phyloP scores from a whole-genome alignment of 495 filamentous ascomycete species.

The Diplogelasinospora grovesii region DNA sequence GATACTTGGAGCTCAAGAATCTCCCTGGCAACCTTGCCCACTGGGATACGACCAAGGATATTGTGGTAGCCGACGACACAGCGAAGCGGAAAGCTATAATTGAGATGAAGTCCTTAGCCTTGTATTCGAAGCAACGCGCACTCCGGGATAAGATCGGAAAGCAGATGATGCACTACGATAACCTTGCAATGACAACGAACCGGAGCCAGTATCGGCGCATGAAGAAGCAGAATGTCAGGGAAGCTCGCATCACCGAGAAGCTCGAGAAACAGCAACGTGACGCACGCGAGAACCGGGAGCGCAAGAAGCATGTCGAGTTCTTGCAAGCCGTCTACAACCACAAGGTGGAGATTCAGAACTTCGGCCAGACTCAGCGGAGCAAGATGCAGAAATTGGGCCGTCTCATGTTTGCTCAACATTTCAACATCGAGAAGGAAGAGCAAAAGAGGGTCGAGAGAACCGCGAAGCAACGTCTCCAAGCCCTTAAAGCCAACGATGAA shows the following conservation, averaged over 20 bases:
- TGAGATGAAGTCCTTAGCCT: slow-evolving; percentile 79
- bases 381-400: slow-evolving; percentile 81
- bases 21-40: slow-evolving; percentile 74
- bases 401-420: slow-evolving; percentile 79
- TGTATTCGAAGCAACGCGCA: slow-evolving; percentile 77
- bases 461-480: slow-evolving; percentile 98
- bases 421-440: slow-evolving; percentile 97
- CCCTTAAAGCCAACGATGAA: slow-evolving; percentile 97
- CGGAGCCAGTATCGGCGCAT: slow-evolving; percentile 80
- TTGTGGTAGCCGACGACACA: slow-evolving; percentile 66
- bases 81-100: slow-evolving; percentile 86
- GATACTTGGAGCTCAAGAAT: slow-evolving; percentile 74
- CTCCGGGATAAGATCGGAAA: slow-evolving; percentile 78
- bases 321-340: slow-evolving; percentile 62
- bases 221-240: slow-evolving; percentile 94
- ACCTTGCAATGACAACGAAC: slow-evolving; percentile 91
- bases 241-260: slow-evolving; percentile 95
- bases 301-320: slow-evolving; percentile 92
- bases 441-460: slow-evolving; percentile 95
- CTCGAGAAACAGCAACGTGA: slow-evolving; percentile 97
- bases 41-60: slow-evolving; percentile 73
- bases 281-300: slow-evolving; percentile 85
- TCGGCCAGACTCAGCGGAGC: slow-evolving; percentile 32
- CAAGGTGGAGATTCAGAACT: slow-evolving; percentile 37
- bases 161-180: slow-evolving; percentile 88